Evolutionary conservation across 2,329 filamentous ascomycete genomes (phyloP), one percentile per base, ranked within the genome.

Genomic region (Periconia sp.): DNA sequence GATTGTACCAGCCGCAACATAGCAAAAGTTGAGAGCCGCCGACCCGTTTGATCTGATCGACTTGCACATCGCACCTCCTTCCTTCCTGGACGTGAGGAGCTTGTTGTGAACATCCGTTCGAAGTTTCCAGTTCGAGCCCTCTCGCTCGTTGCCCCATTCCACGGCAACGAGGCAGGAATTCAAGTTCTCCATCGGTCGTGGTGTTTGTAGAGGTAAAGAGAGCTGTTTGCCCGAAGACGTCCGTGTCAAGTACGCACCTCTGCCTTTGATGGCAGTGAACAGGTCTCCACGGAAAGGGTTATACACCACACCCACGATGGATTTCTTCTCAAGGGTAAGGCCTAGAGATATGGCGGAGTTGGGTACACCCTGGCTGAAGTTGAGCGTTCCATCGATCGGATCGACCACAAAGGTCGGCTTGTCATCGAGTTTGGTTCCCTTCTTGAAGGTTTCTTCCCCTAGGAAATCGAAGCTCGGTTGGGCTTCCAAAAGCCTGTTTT

Each of bases 401-500:
- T 75, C 73, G 31, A 65, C 68, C 7, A 75, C 60, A 48, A 75
- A 73, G 1, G 72, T 74, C 1, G 73, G 71, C 1, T 40, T 47
- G 43, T 68, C 57, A 0, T 54, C 53, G 2, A 75, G 64, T 52
- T 66, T 66, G 18, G 69, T 64, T 17, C 66, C 65, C 11, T 62
- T 55, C 45, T 68, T 70, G 58, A 62, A 68, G 0, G 68, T 66
- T 53, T 75, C 72, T 50, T 75, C 73, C n/a, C 73, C 73, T 0
- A 74, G 63, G 49, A 75, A 75, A 59, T 68, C 62, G 55, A 77
- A 79, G 31, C 69, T 40, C 0, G 81, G 81, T 53, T 80, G 83
- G 50, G 71, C 70, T 2, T 67, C 52, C 23, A 62, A 66, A n/a
- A 83, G 70, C 3, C 71, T 69, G 0, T 64, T 56, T 8, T 76